Base-by-base conservation (phyloP, 306 rosid species). In the Neltuma alba region DNA sequence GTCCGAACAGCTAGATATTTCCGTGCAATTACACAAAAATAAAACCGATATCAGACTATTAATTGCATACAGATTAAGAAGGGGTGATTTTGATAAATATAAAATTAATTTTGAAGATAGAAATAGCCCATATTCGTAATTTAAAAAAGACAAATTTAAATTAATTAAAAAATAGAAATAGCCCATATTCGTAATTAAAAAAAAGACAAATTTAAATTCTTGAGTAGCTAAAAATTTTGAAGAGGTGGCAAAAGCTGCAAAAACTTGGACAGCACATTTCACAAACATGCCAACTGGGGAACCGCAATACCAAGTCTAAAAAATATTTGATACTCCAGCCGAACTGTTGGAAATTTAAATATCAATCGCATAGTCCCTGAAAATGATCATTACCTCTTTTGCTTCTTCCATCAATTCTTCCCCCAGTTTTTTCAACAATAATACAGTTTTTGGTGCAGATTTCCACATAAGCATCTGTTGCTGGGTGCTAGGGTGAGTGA, bases 391-490 rank as follows among this genome's bases (percentile, higher is more conserved):
- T 85, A 95, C 99, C 98, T 91, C 93, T 90, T 88, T 91, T 85
- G 99, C 99, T 91, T 95, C 96, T 87, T 95, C 97, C 96, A 95
- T 91, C 82, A 95, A 95, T 34, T 84, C 94, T 75, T 83, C 77
- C 78, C 99, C 99, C 31, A 90, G 90, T 90, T 93, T 95, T 90
- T 95, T 95, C 84, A 95, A 82, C 85, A 95, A 82, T 67, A 95
- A 86, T 63, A 93, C 99, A 71, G 97, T 95, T 89, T 88, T 95
- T 72, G 99, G 99, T 2, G 84, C 81, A 50, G 99, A 84, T 91
- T 95, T 95, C 99, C 99, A 95, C 97, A 95, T 89, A 75, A 95
- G 97, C 99, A 95, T 95, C 85, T 95, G 99, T 42, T 95, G 99
- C 81, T 95, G 99, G 50, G 97, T 95, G 86, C 96, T 95, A 65